Conservation (phyloP, 2,329 filamentous ascomycete species). For the Trichoderma hamatum region DNA sequence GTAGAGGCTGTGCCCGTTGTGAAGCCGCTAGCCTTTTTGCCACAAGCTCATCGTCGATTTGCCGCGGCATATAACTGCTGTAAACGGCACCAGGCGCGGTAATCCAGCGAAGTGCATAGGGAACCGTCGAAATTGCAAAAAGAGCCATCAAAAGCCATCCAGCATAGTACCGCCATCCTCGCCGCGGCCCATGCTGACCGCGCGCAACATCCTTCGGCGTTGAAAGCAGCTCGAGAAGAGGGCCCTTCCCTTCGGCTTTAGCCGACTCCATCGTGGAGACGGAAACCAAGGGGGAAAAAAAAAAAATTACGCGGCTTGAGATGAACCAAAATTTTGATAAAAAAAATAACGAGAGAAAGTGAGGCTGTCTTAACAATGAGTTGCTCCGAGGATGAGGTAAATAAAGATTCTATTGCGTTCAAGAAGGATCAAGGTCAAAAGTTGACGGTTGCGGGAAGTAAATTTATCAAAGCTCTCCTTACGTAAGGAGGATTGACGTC, state of each 20-base stretch:
- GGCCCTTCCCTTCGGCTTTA: background rate
- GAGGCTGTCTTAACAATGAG: background rate
- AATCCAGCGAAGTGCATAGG: conserved; percentile 27
- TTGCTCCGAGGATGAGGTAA: background rate
- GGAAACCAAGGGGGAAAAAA: background rate
- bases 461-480: conserved; percentile 5
- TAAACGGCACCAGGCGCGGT: conserved; percentile 24
- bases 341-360: background rate
- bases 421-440: background rate
- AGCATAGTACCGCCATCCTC: background rate
- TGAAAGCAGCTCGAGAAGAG: background rate
- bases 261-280: conserved; percentile 5
- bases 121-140: conserved; percentile 26
- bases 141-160: conserved; percentile 16
- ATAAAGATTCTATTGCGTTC: background rate
- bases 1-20: background rate
- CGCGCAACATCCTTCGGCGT: background rate
- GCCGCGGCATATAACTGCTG: background rate
- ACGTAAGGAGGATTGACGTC: conserved; percentile 13
- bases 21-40: conserved; percentile 6
- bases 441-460: background rate
- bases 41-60: conserved; percentile 6
- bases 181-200: background rate
- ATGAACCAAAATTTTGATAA: background rate
- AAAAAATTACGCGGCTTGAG: background rate